Evolutionary conservation across 2,329 filamentous ascomycete species (phyloP).

Genomic region (Paraphoma sp.): DNA sequence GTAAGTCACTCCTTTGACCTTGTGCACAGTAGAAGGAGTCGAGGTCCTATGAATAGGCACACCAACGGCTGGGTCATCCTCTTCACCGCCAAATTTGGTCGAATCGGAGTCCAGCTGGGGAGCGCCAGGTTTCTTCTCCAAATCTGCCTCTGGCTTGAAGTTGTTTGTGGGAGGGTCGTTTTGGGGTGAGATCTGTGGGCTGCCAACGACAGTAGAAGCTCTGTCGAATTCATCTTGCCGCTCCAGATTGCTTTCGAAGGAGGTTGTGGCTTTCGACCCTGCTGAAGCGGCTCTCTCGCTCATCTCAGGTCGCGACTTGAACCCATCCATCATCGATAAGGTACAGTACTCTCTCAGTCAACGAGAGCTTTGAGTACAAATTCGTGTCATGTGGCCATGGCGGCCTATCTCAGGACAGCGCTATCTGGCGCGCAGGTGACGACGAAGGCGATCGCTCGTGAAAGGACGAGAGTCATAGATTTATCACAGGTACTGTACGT

Average conservation of each 20-base stretch:
- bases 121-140: slow-evolving; percentile 39
- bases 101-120: slow-evolving; percentile 38
- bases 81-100: slow-evolving; percentile 49
- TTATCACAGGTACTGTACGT: not conserved
- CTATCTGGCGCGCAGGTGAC: not conserved
- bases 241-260: slow-evolving; percentile 35
- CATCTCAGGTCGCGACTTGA: slow-evolving; percentile 25
- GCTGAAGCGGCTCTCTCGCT: slow-evolving; percentile 34
- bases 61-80: slow-evolving; percentile 49
- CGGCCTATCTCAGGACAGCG: not conserved
- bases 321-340: slow-evolving; percentile 25
- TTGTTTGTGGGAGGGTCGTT: slow-evolving; percentile 32
- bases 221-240: slow-evolving; percentile 34
- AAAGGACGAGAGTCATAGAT: not conserved
- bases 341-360: not conserved
- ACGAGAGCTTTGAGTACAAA: not conserved
- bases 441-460: too few relatives aligned
- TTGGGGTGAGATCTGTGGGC: slow-evolving; percentile 29
- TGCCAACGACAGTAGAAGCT: slow-evolving; percentile 32
- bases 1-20: slow-evolving; percentile 47
- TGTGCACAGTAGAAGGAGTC: slow-evolving; percentile 48
- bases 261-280: slow-evolving; percentile 27
- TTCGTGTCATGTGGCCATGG: not conserved
- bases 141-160: slow-evolving; percentile 40
- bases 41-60: slow-evolving; percentile 48